A percentile compares a stretch with the other conserved stretches of the same genome.
Evolutionary conservation across 2,329 filamentous ascomycete genomes (phyloP).

Genomic region (Fusarium beomiforme): DNA sequence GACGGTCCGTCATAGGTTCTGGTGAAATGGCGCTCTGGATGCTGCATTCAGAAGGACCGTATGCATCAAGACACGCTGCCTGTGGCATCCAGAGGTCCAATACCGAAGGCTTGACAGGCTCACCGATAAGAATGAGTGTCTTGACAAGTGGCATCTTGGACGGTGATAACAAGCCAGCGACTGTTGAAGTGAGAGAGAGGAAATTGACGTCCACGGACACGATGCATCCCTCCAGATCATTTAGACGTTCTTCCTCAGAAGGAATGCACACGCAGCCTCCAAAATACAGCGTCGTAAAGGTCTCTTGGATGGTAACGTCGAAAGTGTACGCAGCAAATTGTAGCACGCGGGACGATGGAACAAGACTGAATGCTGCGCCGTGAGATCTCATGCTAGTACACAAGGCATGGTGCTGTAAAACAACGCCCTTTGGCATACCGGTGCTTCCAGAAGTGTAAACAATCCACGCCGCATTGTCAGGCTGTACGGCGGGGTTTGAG

Average conservation of each 20-base stretch:
- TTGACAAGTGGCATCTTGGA: background rate
- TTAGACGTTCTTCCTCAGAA: background rate
- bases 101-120: background rate
- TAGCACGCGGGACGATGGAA: background rate
- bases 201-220: background rate
- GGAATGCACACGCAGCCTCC: background rate
- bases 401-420: background rate
- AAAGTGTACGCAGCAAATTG: background rate
- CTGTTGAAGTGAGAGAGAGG: background rate
- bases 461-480: background rate
- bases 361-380: background rate
- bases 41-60: background rate
- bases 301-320: conserved; percentile 2
- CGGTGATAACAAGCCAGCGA: background rate
- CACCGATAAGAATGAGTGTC: background rate
- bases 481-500: background rate
- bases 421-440: background rate
- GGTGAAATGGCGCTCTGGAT: background rate
- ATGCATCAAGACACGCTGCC: background rate
- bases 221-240: background rate
- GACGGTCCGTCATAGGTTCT: background rate
- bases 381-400: background rate
- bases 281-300: background rate
- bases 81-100: background rate
- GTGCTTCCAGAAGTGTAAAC: conserved; percentile 6